Base-by-base conservation (phyloP, 1,284 basidiomycete species). In the Cryptococcus floricola region DNA sequence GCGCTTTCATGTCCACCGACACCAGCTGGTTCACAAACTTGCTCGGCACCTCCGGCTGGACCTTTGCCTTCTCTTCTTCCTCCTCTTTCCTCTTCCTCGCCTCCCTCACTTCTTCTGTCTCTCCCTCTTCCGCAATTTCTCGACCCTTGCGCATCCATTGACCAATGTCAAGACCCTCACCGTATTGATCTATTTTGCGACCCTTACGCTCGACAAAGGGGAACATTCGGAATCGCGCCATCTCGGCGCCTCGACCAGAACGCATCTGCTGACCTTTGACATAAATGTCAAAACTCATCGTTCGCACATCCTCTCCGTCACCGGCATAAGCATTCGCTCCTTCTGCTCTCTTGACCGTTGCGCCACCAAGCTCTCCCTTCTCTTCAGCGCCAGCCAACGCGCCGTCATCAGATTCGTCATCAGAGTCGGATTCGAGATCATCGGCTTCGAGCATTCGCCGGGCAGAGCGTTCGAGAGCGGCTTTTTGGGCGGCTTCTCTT, bases 161-260 rank as follows among this genome's bases (percentile, higher is more conserved):
- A 34, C 86, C 93, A 19, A 92, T 87, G 75, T 98, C 95, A 46
- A 98, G 81, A 6, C 87, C 88, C 80, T 99, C 96, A 1, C 96
- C 96, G 73, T 92, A 99, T 61, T 89, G 89, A 73, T 99, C 96
- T 16, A 98, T 88, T 63, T 89, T 83, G 61, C 91, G 81, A 68
- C 89, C 93, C 73, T 87, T 81, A 72, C 91, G 87, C 77, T 98
- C 95, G 39, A 96, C 85, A 67, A 92, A 92, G 0, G 96, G 96
- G 77, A 98, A 98, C 89, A 98, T 97, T 63, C 96, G 83, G 75
- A 89, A 98, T 43, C 95, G 59, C 5, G 83, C 68, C 66, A 72
- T 69, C 43, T 65, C 68, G n/a, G 64, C 69, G 7, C 59, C 59
- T 85, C 86, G 31, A 79, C 81, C 53, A 81, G 85, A 38, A 61